phyloP scores from a whole-genome alignment of 2,329 filamentous ascomycete species.

The Apiospora koreana region DNA sequence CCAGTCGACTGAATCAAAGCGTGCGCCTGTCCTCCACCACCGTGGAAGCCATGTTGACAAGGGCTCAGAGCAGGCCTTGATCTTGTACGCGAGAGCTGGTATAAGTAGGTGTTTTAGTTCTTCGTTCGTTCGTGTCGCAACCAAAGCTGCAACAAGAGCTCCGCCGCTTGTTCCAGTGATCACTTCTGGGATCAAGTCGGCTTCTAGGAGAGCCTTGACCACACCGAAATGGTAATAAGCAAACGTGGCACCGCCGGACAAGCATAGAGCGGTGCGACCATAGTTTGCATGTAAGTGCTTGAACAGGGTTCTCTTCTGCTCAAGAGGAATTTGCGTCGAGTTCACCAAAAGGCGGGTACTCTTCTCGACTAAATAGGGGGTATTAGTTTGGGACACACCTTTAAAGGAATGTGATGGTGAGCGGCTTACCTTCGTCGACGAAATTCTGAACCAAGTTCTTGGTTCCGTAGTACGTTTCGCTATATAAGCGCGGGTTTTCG shows the following conservation, averaged over 20 bases:
- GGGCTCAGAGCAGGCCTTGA: slow-evolving; percentile 81
- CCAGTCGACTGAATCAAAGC: slow-evolving; percentile 95
- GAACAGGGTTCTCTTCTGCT: slow-evolving; percentile 80
- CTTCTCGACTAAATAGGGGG: slow-evolving; percentile 54
- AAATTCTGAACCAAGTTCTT: slow-evolving; percentile 91
- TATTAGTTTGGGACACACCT: not conserved
- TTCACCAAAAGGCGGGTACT: slow-evolving; percentile 67
- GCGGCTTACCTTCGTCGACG: slow-evolving; percentile 70
- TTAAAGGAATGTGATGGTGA: slow-evolving; percentile 21
- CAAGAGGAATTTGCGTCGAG: slow-evolving; percentile 65
- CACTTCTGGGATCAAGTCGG: slow-evolving; percentile 82
- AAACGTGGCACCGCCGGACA: slow-evolving; percentile 92
- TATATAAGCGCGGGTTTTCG: slow-evolving; percentile 93
- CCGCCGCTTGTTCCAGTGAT: slow-evolving; percentile 97
- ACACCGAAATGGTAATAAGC: slow-evolving; percentile 98
- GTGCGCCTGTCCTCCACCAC: slow-evolving; percentile 90
- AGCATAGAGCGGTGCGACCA: slow-evolving; percentile 86
- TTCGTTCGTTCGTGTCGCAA: slow-evolving; percentile 88
- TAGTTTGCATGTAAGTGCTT: slow-evolving; percentile 89
- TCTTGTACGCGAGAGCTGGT: slow-evolving; percentile 80
- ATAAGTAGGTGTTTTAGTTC: slow-evolving; percentile 85
- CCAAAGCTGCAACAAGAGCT: slow-evolving; percentile 81
- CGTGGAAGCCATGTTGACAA: slow-evolving; percentile 75
- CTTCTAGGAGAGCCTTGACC: slow-evolving; percentile 84
- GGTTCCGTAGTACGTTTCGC: slow-evolving; percentile 97